These are phyloP conservation scores for Rheum nobile DNA, from an alignment of 148 eudicot genomes.

Conservation along the genomic window DNA sequence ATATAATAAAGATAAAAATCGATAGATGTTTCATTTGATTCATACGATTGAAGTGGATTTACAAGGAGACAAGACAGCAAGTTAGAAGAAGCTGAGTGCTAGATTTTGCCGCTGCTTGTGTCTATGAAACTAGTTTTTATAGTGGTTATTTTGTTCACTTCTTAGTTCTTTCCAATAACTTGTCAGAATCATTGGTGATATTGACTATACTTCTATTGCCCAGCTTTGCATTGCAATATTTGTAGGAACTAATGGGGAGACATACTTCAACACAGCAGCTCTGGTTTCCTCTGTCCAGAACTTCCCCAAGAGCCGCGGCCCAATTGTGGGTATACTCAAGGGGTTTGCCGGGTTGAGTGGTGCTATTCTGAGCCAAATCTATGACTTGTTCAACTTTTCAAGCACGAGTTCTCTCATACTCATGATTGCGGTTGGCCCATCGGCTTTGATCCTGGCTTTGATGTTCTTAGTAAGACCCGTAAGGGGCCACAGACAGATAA, in stretches of 20 bases:
- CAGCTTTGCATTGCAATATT: slow-evolving; percentile 46
- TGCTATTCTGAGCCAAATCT: slow-evolving; percentile 43
- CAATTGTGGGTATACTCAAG: slow-evolving; percentile 50
- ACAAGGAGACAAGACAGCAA: not conserved
- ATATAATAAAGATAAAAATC: not conserved
- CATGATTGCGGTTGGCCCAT: slow-evolving; percentile 44
- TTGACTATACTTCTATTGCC: slow-evolving; percentile 4
- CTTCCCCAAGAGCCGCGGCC: slow-evolving; percentile 57
- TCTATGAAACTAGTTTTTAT: no score
- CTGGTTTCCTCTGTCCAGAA: slow-evolving; percentile 54
- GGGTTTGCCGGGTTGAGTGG: slow-evolving; percentile 65
- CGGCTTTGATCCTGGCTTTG: slow-evolving; percentile 27
- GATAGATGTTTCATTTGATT: not conserved
- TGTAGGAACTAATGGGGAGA: slow-evolving; percentile 52
- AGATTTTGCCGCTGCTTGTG: not conserved
- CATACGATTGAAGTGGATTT: not conserved
- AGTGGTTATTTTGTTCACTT: no score
- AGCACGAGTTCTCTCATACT: slow-evolving; percentile 29
- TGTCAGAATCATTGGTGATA: not conserved
- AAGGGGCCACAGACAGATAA: slow-evolving; percentile 50
- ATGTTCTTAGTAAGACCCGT: slow-evolving; percentile 49
- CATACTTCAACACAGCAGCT: slow-evolving; percentile 55
- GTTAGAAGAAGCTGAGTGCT: not conserved
- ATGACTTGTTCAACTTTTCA: slow-evolving; percentile 26
- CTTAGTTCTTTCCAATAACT: not conserved